Conservation (phyloP, 2,329 filamentous ascomycete genomes). For the Diplodia intermedia region DNA sequence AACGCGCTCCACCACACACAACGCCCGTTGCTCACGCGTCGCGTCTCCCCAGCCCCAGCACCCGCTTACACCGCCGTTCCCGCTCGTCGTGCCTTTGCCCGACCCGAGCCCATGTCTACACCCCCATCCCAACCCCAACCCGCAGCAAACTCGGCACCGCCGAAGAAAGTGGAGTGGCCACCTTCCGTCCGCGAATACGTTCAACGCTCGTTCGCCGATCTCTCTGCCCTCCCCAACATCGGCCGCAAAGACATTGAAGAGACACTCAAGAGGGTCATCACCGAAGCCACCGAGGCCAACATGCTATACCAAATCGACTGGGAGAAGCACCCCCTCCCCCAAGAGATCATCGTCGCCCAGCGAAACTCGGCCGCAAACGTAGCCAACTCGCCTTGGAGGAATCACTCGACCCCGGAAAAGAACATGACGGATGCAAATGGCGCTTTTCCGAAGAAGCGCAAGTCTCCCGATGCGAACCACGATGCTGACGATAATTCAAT, state of each 20-base stretch:
- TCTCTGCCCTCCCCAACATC: conserved; percentile 61
- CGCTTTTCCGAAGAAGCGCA: conserved; percentile 71
- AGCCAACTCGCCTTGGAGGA: conserved; percentile 40
- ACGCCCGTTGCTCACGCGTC: conserved; percentile 2
- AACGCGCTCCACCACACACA: conserved; percentile 3
- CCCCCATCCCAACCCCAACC: conserved; percentile 36
- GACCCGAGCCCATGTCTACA: conserved; percentile 35
- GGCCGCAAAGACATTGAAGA: conserved; percentile 73
- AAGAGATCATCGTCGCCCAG: conserved; percentile 79
- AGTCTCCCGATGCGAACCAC: conserved; percentile 67
- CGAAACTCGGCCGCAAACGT: conserved; percentile 57
- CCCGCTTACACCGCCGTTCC: conserved; percentile 45
- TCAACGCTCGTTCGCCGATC: conserved; percentile 81
- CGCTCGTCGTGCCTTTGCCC: conserved; percentile 51
- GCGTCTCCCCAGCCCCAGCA: conserved; percentile 12
- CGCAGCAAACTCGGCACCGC: conserved; percentile 45
- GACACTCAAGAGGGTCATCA: conserved; percentile 86
- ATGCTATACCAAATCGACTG: conserved; percentile 79
- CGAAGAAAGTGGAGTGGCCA: conserved; percentile 76
- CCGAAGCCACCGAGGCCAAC: conserved; percentile 75
- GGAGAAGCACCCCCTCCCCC: conserved; percentile 82
- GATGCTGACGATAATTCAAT: conserved; percentile 60
- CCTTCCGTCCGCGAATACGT: conserved; percentile 86
- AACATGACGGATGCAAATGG: conserved; percentile 34
- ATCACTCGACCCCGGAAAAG: conserved; percentile 36